These are phyloP conservation scores for Sugiyamaella castrensis DNA, from an alignment of 1,139 yeast species.

Conservation along the genomic window DNA sequence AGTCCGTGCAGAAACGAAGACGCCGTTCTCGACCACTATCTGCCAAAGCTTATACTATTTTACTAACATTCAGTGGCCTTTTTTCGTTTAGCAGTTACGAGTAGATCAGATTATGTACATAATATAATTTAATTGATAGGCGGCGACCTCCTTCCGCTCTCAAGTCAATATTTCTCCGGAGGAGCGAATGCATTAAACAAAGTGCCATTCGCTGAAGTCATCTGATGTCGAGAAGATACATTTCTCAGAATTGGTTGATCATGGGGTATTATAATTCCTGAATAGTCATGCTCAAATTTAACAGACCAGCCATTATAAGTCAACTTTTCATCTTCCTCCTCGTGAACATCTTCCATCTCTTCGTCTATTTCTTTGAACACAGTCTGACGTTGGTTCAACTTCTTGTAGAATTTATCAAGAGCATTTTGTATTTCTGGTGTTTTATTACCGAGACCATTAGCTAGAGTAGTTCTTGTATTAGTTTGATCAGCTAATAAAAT, in stretches of 20 bases:
- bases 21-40: too few species aligned
- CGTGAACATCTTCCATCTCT: constrained; percentile 10
- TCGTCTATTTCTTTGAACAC: constrained; percentile 12
- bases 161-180: constrained; percentile 9
- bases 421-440: constrained; percentile 17
- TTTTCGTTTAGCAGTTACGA: constrained; percentile 42
- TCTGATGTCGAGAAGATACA: background rate
- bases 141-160: too few species aligned
- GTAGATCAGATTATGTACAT: constrained; percentile 4
- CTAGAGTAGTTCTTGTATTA: background rate
- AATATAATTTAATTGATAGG: background rate
- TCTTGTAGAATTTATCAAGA: constrained; percentile 17
- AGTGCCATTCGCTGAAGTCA: constrained; percentile 9
- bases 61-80: constrained; percentile 30
- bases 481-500: constrained; percentile 3
- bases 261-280: constrained; percentile 6
- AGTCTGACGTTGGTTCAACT: background rate
- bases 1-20: too few species aligned
- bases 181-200: constrained; percentile 14
- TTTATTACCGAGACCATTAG: constrained; percentile 10
- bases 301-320: constrained; percentile 29
- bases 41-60: too few species aligned
- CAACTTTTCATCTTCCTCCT: constrained; percentile 7
- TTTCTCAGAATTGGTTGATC: background rate
- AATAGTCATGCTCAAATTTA: constrained; percentile 16